These are phyloP conservation scores for Bipolaris zeicola DNA, from an alignment of 2,329 filamentous ascomycete species.

Conservation along the genomic window DNA sequence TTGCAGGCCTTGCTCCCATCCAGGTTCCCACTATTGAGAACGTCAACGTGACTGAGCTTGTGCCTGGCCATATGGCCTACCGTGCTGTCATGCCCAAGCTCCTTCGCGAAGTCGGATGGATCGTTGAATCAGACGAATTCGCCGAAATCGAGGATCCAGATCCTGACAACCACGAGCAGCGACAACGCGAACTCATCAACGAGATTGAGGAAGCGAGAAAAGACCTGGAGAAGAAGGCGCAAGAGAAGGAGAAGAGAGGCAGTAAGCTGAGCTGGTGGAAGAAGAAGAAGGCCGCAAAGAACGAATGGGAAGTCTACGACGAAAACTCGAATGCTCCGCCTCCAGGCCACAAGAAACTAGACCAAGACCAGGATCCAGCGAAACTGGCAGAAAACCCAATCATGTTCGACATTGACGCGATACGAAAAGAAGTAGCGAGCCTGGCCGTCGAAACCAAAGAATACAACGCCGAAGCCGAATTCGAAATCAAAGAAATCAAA, in stretches of 20 bases:
- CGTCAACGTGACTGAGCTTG: constrained; percentile 81
- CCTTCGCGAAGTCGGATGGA: constrained; percentile 86
- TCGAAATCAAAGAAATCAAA: constrained; percentile 78
- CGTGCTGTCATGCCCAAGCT: constrained; percentile 88
- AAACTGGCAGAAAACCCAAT: constrained; percentile 65
- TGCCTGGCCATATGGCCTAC: constrained; percentile 96
- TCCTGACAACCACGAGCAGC: constrained; percentile 84
- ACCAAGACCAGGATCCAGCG: constrained; percentile 53
- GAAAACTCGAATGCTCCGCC: constrained; percentile 52
- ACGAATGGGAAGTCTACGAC: constrained; percentile 94
- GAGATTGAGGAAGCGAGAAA: constrained; percentile 95
- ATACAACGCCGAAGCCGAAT: constrained; percentile 40
- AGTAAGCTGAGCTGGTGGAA: constrained; percentile 72
- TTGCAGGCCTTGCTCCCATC: constrained; percentile 82
- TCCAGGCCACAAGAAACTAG: constrained; percentile 20
- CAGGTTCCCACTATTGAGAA: constrained; percentile 88
- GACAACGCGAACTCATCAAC: constrained; percentile 90
- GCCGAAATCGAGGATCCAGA: constrained; percentile 96
- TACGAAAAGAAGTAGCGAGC: constrained; percentile 70
- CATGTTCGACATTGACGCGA: constrained; percentile 94
- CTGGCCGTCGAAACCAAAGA: constrained; percentile 69
- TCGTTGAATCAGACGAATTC: constrained; percentile 91
- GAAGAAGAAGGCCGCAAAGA: constrained; percentile 79
- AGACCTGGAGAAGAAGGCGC: constrained; percentile 74
- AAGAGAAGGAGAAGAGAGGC: constrained; percentile 65